These are phyloP conservation scores for Solidago caesia DNA, from an alignment of 129 eudicot species.

Conservation along the genomic window DNA sequence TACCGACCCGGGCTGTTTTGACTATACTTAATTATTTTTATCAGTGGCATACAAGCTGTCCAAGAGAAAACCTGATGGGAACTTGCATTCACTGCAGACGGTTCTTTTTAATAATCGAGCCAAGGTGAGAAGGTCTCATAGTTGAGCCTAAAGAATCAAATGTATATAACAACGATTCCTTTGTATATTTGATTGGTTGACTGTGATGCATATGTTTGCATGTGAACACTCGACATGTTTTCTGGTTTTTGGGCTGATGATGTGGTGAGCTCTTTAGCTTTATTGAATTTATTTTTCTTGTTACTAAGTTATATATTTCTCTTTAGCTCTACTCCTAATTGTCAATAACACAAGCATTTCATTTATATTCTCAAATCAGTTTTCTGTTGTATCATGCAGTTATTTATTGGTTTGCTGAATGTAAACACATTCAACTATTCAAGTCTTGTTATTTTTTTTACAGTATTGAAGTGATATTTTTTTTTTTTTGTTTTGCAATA, in stretches of 20 bases:
- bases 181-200: not conserved
- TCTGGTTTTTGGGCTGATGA: slow-evolving; percentile 85
- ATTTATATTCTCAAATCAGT: not conserved
- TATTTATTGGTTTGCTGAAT: slow-evolving; percentile 7
- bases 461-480: not conserved
- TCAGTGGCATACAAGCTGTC: slow-evolving; percentile 93
- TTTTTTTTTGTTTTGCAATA: not conserved
- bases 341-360: not conserved
- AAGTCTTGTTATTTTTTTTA: not conserved
- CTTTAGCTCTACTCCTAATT: slow-evolving; percentile 3
- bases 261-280: too few species aligned
- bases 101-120: slow-evolving; percentile 69
- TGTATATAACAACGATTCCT: not conserved
- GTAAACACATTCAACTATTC: slow-evolving; percentile 12
- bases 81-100: slow-evolving; percentile 68
- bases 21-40: slow-evolving; percentile 14
- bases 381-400: not conserved
- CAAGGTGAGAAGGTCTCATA: slow-evolving; percentile 43
- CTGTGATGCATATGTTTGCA: slow-evolving; percentile 30
- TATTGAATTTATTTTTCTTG: too few species aligned
- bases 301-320: too few species aligned
- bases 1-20: not conserved
- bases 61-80: slow-evolving; percentile 81
- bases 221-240: slow-evolving; percentile 57
- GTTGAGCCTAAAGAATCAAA: not conserved